Conservation (phyloP, 345 rosid genomes). For the Arabis alpina region DNA sequence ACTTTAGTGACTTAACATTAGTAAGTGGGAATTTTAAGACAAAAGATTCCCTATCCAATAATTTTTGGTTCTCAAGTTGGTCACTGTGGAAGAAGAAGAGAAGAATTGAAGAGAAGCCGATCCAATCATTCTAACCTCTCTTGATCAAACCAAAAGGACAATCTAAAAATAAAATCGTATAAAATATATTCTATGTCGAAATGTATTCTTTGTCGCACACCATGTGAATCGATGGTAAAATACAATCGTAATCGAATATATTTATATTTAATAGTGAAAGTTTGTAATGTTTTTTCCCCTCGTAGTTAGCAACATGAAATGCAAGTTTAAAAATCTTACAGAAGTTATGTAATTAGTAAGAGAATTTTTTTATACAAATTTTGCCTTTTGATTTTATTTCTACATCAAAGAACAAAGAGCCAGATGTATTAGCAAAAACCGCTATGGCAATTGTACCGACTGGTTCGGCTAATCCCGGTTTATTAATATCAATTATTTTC, state of each 20-base stretch:
- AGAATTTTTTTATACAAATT: too few relatives aligned
- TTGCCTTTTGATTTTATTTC: too few relatives aligned
- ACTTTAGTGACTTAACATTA: slow-evolving; percentile 29
- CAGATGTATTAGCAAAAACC: too few relatives aligned
- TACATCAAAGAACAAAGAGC: too few relatives aligned
- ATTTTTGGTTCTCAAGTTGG: slow-evolving; percentile 23
- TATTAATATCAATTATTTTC: too few relatives aligned
- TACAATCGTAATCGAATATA: slow-evolving; percentile 23
- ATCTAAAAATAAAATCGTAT: slow-evolving; percentile 30
- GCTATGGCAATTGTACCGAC: too few relatives aligned
- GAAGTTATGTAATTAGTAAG: background rate
- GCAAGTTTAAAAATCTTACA: slow-evolving; percentile 3
- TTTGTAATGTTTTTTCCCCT: background rate
- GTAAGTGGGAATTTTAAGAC: slow-evolving; percentile 35
- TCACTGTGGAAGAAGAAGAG: slow-evolving; percentile 21
- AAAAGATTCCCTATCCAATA: slow-evolving; percentile 31
- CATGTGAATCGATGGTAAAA: slow-evolving; percentile 19
- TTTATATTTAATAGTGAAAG: slow-evolving; percentile 1
- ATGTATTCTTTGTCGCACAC: slow-evolving; percentile 34
- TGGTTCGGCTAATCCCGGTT: too few relatives aligned
- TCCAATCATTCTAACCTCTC: slow-evolving; percentile 35
- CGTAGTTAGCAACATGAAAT: background rate
- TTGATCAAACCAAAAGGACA: slow-evolving; percentile 32
- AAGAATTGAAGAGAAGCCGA: slow-evolving; percentile 38
- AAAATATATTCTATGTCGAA: slow-evolving; percentile 33